Base-by-base conservation (phyloP, 305 asterid genomes). In the Rubia tinctorum region DNA sequence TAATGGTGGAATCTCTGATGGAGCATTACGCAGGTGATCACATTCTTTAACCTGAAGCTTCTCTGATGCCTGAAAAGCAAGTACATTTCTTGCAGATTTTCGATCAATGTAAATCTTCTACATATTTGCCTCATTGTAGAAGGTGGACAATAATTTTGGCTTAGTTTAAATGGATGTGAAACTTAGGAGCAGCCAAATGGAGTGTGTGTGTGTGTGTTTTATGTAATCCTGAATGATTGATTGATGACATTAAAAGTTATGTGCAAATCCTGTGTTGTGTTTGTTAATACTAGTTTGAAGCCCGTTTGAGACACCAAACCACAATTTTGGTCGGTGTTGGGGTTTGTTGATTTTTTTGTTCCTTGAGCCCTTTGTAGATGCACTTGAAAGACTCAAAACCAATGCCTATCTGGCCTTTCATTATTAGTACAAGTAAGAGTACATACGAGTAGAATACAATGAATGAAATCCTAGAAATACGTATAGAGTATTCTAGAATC, bases 81-180 rank as follows among this genome's bases (percentile, higher is more conserved):
- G 74, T 13, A 40, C 4, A 40, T 15, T 56, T 71, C 40, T 60
- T 13, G 22, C 55, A 47, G 5, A 23, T 22, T 25, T 60, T 61
- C 12, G 27, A 39, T 65, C 30, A 0, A 2, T 47, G 53, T 56
- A 53, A n/a, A 25, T 69, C 44, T 22, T 15, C 22, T 17, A 6
- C 9, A 45, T 34, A 37, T 34, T 34, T 71, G n/a, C 6, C 23
- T 53, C 18, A 20, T 40, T 45, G 74, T 34, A 71, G 14, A 37
- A 17, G 66, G 62, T 27, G 74, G 66, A 71, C 66, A 56, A 55
- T 34, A 55, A 11, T 55, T 53, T 55, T 71, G 74, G 25, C 42
- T 27, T 20, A 69, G 62, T 37, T 20, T 15, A 53, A 47, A 23
- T 44, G 75, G 45, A 60, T 30, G 45, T 42, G 11, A 43, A 43